These are phyloP conservation scores for Imleria badia DNA, from an alignment of 768 basidiomycete genomes.

Conservation along the genomic window DNA sequence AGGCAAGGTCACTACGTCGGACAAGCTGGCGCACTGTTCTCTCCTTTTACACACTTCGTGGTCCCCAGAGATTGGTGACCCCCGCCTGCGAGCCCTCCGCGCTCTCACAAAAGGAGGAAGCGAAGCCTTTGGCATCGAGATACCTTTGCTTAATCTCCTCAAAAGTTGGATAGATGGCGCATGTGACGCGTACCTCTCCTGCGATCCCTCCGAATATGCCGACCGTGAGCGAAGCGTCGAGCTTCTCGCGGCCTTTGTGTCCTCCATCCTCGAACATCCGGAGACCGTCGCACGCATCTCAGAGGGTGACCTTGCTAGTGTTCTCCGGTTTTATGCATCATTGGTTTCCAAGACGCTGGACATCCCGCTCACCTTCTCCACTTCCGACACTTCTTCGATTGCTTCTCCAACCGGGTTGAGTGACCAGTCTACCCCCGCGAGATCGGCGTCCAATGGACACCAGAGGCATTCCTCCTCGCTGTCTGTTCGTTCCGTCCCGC, in stretches of 20 bases:
- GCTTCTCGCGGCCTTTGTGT: conserved; percentile 57
- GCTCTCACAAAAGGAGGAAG: conserved; percentile 61
- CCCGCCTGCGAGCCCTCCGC: conserved; percentile 63
- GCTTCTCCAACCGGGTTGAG: conserved; percentile 34
- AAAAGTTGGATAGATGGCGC: conserved; percentile 67
- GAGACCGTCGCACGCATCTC: conserved; percentile 61
- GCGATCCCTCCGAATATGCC: conserved; percentile 40
- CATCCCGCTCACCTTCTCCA: conserved; percentile 24
- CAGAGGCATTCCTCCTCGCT: conserved; percentile 62
- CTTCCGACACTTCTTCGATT: conserved; percentile 12
- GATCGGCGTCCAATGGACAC: conserved; percentile 40
- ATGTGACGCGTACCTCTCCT: conserved; percentile 48
- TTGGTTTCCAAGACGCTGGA: conserved; percentile 56
- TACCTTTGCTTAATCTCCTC: conserved; percentile 51
- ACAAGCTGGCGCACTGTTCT: conserved; percentile 63
- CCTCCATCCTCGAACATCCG: conserved; percentile 45
- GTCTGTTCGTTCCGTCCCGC: conserved; percentile 46
- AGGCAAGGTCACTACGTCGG: conserved; percentile 47
- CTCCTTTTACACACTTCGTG: conserved; percentile 57
- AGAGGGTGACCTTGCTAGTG: conserved; percentile 54
- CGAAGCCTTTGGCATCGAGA: conserved; percentile 66
- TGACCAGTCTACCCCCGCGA: conserved; percentile 25
- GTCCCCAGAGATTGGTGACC: conserved; percentile 70
- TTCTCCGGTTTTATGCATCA: conserved; percentile 59
- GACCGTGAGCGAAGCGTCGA: conserved; percentile 69